Percentiles rank a stretch among this genome's conserved stretches.
phyloP scores from a whole-genome alignment of 768 basidiomycete species.

The Solioccasus polychromus region DNA sequence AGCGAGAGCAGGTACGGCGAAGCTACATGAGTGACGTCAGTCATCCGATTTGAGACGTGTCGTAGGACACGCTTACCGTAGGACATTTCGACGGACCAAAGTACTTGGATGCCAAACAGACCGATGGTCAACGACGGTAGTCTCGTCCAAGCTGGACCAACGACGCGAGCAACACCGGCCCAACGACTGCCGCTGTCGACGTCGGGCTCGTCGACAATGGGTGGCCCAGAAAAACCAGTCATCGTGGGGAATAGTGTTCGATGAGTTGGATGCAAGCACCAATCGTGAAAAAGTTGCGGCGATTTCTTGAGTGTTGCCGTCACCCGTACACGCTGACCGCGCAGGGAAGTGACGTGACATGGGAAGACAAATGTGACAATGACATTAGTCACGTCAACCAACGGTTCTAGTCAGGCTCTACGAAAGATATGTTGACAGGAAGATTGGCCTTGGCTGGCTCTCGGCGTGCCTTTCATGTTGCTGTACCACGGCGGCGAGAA shows the following conservation, averaged over 20 bases:
- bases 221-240: constrained; percentile 51
- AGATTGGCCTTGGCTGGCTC: constrained; percentile 1
- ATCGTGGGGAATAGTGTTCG: too few species aligned
- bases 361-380: too few species aligned
- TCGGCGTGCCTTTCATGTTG: constrained; percentile 18
- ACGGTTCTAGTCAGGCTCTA: too few species aligned
- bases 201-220: constrained; percentile 43
- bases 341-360: too few species aligned
- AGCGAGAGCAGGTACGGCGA: constrained; percentile 89
- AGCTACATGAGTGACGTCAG: constrained; percentile 35
- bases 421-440: constrained; percentile 8
- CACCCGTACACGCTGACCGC: too few species aligned
- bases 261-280: neutral
- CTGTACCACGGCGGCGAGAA: constrained; percentile 24
- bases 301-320: too few species aligned
- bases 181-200: constrained; percentile 36
- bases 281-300: neutral
- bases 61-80: constrained; percentile 53
- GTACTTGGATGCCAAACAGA: constrained; percentile 79
- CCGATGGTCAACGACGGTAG: constrained; percentile 74
- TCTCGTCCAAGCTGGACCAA: constrained; percentile 66
- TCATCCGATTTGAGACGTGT: neutral
- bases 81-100: constrained; percentile 96
- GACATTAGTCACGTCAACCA: too few species aligned
- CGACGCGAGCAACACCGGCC: constrained; percentile 55